Base-by-base conservation (phyloP, 805 yeast species). In the Ogataea pini region DNA sequence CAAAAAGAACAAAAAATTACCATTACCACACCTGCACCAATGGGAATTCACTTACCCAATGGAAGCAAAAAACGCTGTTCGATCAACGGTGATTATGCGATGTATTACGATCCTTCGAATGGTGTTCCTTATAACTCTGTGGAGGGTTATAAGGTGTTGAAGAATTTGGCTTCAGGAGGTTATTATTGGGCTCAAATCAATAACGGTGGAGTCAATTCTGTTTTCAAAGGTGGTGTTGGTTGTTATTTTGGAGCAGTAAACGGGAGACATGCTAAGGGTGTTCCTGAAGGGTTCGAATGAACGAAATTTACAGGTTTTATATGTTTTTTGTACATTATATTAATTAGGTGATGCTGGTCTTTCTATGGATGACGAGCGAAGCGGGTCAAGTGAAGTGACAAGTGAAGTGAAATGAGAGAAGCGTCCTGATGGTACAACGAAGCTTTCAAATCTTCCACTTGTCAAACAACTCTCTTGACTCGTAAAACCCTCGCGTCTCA, bases 61-160 rank as follows among this genome's bases (percentile, higher is more conserved):
- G 89, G 87, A 24, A 75, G 75, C 44, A 83, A 80, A 65, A 78
- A 81, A 67, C 67, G 75, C 58, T 86, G 96, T 74, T 71, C 84
- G 20, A 82, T 91, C 37, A 82, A 89, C 2, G 96, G 96, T 2
- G 77, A 77, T 42, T 83, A 82, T 40, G 96, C 94, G 14, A 78
- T 81, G 60, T 92, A 89, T 66, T 83, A 86, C 54, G 98, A 92
- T 71, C 98, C 98, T 0, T 76, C 80, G 31, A 82, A 86, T 24
- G 96, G 96, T 31, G 79, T 94, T 44, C 95, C 96, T 1, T 94
- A 94, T 67, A 77, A 84, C 42, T 85, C 84, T 54, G 86, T 89
- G 51, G 91, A 86, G 40, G 84, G 92, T n/a, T 89, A 83, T 63
- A 82, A 79, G 56, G 73, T 85, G 22, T 67, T 73, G 38, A 78